phyloP scores from a whole-genome alignment of 2,329 filamentous ascomycete genomes.

The Sarocladiaceae sp. region DNA sequence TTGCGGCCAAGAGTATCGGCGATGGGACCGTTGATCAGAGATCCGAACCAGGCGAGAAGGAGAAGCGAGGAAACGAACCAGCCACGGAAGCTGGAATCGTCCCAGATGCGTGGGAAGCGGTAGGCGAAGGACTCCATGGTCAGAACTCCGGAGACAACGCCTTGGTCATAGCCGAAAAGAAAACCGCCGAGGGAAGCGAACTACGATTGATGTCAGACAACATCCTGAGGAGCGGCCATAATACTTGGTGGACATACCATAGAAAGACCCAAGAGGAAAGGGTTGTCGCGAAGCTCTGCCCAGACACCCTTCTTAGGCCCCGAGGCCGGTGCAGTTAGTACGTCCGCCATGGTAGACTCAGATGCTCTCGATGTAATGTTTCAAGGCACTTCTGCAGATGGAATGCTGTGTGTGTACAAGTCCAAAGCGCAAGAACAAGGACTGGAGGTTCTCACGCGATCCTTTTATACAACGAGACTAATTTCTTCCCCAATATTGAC shows the following conservation, averaged over 20 bases:
- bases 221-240: not conserved
- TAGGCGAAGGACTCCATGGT: slow-evolving; percentile 21
- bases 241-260: slow-evolving; percentile 23
- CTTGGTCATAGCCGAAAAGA: slow-evolving; percentile 35
- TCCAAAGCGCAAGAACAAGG: too few relatives aligned
- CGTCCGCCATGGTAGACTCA: not conserved
- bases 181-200: slow-evolving; percentile 27
- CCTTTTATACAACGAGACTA: not conserved
- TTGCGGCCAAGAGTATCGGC: slow-evolving; percentile 30
- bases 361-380: not conserved
- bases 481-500: not conserved
- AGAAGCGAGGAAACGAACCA: slow-evolving; percentile 49
- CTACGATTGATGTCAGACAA: not conserved
- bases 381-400: not conserved
- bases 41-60: slow-evolving; percentile 43
- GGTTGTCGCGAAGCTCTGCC: slow-evolving; percentile 31
- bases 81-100: slow-evolving; percentile 43
- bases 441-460: not conserved
- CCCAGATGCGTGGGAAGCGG: slow-evolving; percentile 35
- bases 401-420: not conserved
- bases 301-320: slow-evolving; percentile 19
- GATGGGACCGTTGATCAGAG: slow-evolving; percentile 36
- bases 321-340: not conserved
- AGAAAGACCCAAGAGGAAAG: slow-evolving; percentile 39
- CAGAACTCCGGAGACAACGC: slow-evolving; percentile 35